Evolutionary conservation across 176 grass and related monocot genomes (phyloP), one percentile per base, ranked within the genome.

Genomic region (Cocos nucifera): DNA sequence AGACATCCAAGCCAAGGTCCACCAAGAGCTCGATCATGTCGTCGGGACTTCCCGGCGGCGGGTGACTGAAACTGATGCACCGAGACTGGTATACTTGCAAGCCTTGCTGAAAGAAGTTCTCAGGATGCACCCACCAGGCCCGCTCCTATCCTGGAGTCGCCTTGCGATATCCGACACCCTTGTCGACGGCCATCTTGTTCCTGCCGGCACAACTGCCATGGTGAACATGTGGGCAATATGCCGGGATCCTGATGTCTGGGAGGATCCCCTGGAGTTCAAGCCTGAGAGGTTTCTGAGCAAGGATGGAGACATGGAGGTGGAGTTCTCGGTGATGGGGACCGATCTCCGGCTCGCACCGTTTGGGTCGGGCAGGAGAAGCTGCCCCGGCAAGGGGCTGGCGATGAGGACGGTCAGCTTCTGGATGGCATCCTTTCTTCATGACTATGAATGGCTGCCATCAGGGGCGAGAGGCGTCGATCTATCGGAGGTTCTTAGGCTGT

Each of bases 221-320:
- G 82, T 95, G 15, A 95, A 95, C 82, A 83, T 82, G 79, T 95
- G 89, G 89, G 89, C 89, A 10, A 89, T 95, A 61, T 77, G 78
- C 60, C 82, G 74, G 21, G 85, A 89, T 74, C 24, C 78, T 4
- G 75, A 80, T 5, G 19, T 85, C 14, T 95, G 89, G 89, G 59
- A 81, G 24, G 69, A 80, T 49, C 79, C 89, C 17, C 50, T 76
- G 12, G 65, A 77, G 75, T 95, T 95, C 78, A 58, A 54, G 12
- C 89, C 89, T 0, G 78, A 85, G 61, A 58, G 89, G 26, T 95
- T 89, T 61, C 69, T 89, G 2, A 5, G 67, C 14, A 78, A 16
- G 32, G 30, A 75, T 53, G 81, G 78, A 50, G 5, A 69, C 65
- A 75, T 16, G 19, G 73, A 73, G 22, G 59, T 63, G 8, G 74